Evolutionary conservation across 495 filamentous ascomycete genomes (phyloP).

Genomic region (Talaromyces wortmannii): DNA sequence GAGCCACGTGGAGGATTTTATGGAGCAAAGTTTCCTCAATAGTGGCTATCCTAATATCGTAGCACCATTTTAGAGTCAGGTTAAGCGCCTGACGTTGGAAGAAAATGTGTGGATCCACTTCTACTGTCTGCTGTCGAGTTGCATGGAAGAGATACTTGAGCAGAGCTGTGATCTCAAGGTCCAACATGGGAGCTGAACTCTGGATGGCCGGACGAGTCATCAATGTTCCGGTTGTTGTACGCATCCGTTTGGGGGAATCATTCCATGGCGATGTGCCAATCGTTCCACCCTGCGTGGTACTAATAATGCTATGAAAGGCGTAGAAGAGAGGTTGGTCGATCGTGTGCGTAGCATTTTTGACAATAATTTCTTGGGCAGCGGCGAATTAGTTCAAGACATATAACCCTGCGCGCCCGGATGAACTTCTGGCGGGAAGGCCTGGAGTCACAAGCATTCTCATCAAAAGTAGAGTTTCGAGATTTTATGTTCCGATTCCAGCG

Average conservation of each 20-base stretch:
- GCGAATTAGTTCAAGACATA: background rate
- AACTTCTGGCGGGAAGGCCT: no score
- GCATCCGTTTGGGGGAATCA: background rate
- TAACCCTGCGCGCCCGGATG: no score
- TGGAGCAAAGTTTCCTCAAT: background rate
- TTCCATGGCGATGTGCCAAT: constrained; percentile 19
- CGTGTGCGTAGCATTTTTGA: background rate
- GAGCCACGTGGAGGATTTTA: background rate
- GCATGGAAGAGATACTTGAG: background rate
- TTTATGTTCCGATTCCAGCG: no score
- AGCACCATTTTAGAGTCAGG: background rate
- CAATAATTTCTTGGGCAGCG: background rate
- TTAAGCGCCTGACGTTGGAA: background rate
- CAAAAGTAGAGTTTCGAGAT: no score
- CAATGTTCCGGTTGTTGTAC: background rate
- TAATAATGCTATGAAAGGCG: constrained; percentile 51
- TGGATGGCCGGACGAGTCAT: background rate
- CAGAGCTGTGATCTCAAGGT: background rate
- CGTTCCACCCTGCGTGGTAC: constrained; percentile 46
- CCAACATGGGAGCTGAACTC: background rate
- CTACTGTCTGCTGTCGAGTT: background rate
- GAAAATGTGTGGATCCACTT: background rate
- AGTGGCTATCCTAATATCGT: background rate
- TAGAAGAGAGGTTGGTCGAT: constrained; percentile 23
- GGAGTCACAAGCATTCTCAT: no score